Conservation (phyloP, 768 basidiomycete genomes). For the Erythrobasidium yunnanense region DNA sequence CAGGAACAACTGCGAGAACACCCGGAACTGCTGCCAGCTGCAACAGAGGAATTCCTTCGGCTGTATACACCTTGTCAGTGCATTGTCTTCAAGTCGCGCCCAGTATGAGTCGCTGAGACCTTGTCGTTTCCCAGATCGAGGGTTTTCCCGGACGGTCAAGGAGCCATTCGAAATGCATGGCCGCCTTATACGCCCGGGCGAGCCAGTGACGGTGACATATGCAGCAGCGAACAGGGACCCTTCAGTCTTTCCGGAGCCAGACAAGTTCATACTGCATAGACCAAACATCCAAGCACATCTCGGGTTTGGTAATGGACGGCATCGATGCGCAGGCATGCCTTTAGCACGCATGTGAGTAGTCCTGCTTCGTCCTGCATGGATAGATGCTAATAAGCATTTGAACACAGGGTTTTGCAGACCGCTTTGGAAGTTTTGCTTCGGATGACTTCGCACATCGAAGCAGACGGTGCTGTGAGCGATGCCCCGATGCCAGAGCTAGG, state of each 20-base stretch:
- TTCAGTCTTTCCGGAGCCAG: slow-evolving; percentile 12
- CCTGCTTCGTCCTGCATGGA: neutral
- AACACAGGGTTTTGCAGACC: too few relatives aligned
- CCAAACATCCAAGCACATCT: slow-evolving; percentile 28
- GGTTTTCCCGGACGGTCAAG: slow-evolving; percentile 23
- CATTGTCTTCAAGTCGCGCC: slow-evolving; percentile 1
- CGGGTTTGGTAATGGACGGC: slow-evolving; percentile 28
- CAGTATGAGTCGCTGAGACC: neutral
- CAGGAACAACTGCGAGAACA: slow-evolving; percentile 22
- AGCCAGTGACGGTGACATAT: slow-evolving; percentile 30
- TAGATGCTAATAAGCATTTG: too few relatives aligned
- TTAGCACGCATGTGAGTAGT: slow-evolving; percentile 23
- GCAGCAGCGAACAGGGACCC: slow-evolving; percentile 29
- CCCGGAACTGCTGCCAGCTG: slow-evolving; percentile 18
- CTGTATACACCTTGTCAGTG: slow-evolving; percentile 21
- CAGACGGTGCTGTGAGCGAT: neutral
- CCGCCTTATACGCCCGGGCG: slow-evolving; percentile 17
- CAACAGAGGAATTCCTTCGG: slow-evolving; percentile 27
- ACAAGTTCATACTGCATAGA: slow-evolving; percentile 25
- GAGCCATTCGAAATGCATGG: slow-evolving; percentile 15
- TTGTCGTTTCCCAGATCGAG: neutral
- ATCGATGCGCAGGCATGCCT: slow-evolving; percentile 26
- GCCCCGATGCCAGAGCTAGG: slow-evolving; percentile 21
- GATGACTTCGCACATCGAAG: neutral
- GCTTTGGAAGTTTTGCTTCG: neutral